A percentile compares a stretch with the other conserved stretches of the same genome.
phyloP scores from a whole-genome alignment of 768 basidiomycete species.

The Tremella mesenterica region DNA sequence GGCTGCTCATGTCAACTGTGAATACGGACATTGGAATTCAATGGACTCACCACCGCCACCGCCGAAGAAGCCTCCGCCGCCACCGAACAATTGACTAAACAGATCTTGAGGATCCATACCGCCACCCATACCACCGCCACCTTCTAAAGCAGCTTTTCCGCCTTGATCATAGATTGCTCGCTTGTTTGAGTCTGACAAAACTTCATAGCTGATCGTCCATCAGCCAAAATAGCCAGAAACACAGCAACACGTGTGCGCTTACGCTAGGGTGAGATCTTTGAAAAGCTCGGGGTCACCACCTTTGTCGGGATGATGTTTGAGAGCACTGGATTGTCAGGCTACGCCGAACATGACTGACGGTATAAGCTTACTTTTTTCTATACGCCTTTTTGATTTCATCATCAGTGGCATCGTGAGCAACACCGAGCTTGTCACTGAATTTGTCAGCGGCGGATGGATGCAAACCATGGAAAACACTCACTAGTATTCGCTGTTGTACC shows the following conservation, averaged over 20 bases:
- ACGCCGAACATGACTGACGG: neutral
- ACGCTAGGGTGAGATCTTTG: conserved; percentile 67
- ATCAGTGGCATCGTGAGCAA: conserved; percentile 66
- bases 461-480: conserved; percentile 7
- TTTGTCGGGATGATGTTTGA: conserved; percentile 26
- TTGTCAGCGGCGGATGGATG: conserved; percentile 1
- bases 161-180: conserved; percentile 63
- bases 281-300: conserved; percentile 93
- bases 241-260: neutral
- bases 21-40: neutral
- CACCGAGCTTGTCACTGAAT: conserved; percentile 77
- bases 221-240: neutral
- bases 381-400: conserved; percentile 80
- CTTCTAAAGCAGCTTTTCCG: conserved; percentile 70
- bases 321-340: conserved; percentile 10
- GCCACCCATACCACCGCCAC: conserved; percentile 41
- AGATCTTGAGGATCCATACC: conserved; percentile 95
- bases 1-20: conserved; percentile 1
- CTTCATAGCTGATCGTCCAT: conserved; percentile 61
- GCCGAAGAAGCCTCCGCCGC: conserved; percentile 50
- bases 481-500: conserved; percentile 38
- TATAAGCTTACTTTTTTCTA: conserved; percentile 65
- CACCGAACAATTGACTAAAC: conserved; percentile 83
- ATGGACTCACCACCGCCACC: conserved; percentile 49
- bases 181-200: conserved; percentile 66